Evolutionary conservation across 129 eudicot species (phyloP).

Genomic region (Flaveria bidentis): DNA sequence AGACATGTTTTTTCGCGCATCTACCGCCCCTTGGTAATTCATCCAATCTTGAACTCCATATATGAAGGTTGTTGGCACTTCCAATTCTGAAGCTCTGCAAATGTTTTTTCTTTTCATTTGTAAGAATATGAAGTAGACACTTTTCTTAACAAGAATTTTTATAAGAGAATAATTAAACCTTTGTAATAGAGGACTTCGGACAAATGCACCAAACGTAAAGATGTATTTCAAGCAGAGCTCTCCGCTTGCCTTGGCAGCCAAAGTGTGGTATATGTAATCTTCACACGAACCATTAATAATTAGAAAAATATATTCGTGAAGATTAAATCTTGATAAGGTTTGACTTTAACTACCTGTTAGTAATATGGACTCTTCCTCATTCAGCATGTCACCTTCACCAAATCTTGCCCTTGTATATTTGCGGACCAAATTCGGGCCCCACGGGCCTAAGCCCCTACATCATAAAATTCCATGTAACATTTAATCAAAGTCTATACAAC

Average conservation of each 20-base stretch:
- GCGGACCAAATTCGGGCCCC: constrained; percentile 87
- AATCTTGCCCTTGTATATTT: constrained; percentile 79
- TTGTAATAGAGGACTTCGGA: constrained; percentile 72
- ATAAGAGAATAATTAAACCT: constrained; percentile 30
- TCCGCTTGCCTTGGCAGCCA: constrained; percentile 97
- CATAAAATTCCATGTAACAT: constrained; percentile 18
- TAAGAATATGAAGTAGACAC: not conserved
- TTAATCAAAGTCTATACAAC: not conserved
- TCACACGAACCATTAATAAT: constrained; percentile 27
- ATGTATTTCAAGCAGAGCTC: constrained; percentile 85
- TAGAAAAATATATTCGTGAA: constrained; percentile 2
- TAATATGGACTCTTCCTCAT: constrained; percentile 65
- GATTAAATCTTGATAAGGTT: constrained; percentile 13
- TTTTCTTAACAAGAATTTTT: not conserved
- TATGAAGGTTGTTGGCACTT: constrained; percentile 91
- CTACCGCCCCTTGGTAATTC: constrained; percentile 83
- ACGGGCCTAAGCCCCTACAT: constrained; percentile 93
- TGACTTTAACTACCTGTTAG: constrained; percentile 58
- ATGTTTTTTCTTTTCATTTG: not conserved
- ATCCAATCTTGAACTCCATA: constrained; percentile 91
- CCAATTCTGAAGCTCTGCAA: constrained; percentile 87
- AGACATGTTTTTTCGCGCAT: constrained; percentile 77
- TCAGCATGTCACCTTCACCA: constrained; percentile 65
- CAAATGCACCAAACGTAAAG: constrained; percentile 92
- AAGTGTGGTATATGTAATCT: constrained; percentile 93